Conservation (phyloP, 495 filamentous ascomycete genomes). For the Chaetomium fimeti region DNA sequence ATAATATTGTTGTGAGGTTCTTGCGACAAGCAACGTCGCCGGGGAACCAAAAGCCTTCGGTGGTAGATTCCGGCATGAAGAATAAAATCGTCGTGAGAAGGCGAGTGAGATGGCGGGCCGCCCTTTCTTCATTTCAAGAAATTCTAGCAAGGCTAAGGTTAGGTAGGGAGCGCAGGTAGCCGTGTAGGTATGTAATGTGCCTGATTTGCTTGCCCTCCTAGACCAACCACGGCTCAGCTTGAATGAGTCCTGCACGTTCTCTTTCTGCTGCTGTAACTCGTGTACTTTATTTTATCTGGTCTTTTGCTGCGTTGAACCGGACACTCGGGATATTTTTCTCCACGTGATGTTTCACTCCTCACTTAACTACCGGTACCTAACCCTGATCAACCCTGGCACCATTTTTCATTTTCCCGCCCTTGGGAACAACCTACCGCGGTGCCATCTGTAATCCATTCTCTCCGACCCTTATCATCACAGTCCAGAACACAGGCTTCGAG, state of each 20-base stretch:
- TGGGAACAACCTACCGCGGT: not conserved
- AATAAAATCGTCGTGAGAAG: not conserved
- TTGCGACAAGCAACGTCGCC: too few relatives aligned
- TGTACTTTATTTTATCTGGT: not conserved
- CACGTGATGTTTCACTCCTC: not conserved
- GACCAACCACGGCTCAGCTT: slow-evolving; percentile 1
- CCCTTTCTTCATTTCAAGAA: slow-evolving; percentile 10
- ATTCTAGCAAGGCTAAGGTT: not conserved
- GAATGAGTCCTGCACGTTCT: not conserved
- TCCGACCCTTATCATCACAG: not conserved
- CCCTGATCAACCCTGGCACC: not conserved
- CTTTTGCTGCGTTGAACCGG: not conserved
- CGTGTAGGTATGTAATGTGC: not conserved
- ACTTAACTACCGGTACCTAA: not conserved
- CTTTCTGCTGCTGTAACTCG: not conserved
- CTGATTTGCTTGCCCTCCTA: not conserved
- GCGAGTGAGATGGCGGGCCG: not conserved
- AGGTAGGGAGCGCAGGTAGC: too few relatives aligned
- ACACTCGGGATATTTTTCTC: not conserved
- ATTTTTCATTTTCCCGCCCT: not conserved
- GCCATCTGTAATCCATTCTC: not conserved
- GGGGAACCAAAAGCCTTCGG: not conserved
- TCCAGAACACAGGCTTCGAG: not conserved
- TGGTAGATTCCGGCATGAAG: not conserved
- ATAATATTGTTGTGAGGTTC: not conserved